Base-by-base conservation (phyloP, 352 stramenopile genomes). In the Globisporangium uncinulatum region DNA sequence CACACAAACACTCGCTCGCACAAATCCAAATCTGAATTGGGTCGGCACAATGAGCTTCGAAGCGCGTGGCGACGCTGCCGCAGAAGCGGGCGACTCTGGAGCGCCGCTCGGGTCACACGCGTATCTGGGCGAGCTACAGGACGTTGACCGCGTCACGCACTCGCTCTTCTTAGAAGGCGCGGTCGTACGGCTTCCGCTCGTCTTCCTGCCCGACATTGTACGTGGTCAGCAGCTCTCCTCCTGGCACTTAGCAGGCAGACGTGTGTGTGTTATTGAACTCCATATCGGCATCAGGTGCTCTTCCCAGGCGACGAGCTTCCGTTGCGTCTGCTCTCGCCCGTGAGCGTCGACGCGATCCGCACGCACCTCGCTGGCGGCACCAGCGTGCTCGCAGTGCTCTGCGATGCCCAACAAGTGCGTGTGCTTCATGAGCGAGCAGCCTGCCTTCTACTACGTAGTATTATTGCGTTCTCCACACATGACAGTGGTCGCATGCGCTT, bases 221-320 rank as follows among this genome's bases (percentile, higher is more conserved):
- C 43, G 72, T 70, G 13, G 31, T 20, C 20, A 39, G 13, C 0
- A 19, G 13, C 37, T 21, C 9, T 13, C 10, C 0, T 29, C 37
- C 31, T 20, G 17, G 42, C 7, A 34, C 14, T 10, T 20, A 24
- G 17, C 17, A 11, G 36, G n/a, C 34, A 5, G 7, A 31, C 29
- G 24, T 51, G 37, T 57, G 19, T 43, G 2, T 14, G 4, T 45
- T 2, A 49, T 10, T n/a, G 17, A 19, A 41, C 53, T 15, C 39
- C n/a, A 17, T 44, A 17, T 13, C 39, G 10, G n/a, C 39, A n/a
- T 4, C 39, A 94, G 83, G 78, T 94, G 54, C 70, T 94, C 19
- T 94, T 94, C 59, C 85, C 85, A 17, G 83, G 84, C 13, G 83
- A 92, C 39, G 76, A 87, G 55, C 58, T 94, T 3, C 83, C 85